phyloP scores from a whole-genome alignment of 2,329 filamentous ascomycete species.

The Volutella citrinella region DNA sequence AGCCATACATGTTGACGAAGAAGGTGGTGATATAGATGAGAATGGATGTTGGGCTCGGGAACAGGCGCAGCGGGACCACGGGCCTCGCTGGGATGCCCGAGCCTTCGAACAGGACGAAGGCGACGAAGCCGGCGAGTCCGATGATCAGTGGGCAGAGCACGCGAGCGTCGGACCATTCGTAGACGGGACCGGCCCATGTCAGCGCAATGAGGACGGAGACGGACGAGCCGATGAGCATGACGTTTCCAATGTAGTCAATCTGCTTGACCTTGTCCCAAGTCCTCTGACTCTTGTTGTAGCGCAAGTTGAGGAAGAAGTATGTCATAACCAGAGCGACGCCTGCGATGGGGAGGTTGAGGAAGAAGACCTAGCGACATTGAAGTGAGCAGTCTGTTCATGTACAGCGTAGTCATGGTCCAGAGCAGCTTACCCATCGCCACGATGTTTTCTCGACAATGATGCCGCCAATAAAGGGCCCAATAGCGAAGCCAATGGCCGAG shows the following conservation, averaged over 20 bases:
- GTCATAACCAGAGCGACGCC: constrained; percentile 29
- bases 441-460: constrained; percentile 23
- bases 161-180: constrained; percentile 38
- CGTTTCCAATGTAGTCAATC: constrained; percentile 44
- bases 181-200: constrained; percentile 39
- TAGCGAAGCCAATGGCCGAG: constrained; percentile 31
- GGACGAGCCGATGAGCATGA: constrained; percentile 37
- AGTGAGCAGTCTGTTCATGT: neutral
- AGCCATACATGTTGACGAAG: constrained; percentile 21
- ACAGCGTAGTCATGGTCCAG: rapidly evolving
- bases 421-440: constrained; percentile 37
- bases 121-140: constrained; percentile 12
- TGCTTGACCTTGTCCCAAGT: constrained; percentile 29
- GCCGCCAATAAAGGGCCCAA: constrained; percentile 34
- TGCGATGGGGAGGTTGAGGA: constrained; percentile 40
- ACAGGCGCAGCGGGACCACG: constrained; percentile 23
- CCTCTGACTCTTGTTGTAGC: constrained; percentile 22
- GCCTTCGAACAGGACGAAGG: constrained; percentile 18
- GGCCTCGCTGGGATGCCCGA: constrained; percentile 19
- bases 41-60: constrained; percentile 17
- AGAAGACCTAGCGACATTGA: constrained; percentile 44
- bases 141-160: constrained; percentile 41
- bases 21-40: constrained; percentile 23
- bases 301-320: constrained; percentile 37
- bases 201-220: constrained; percentile 41